A percentile compares a stretch with the other conserved stretches of the same genome.
phyloP scores from a whole-genome alignment of 257 asterid species.

The Solanum sparsipilum region DNA sequence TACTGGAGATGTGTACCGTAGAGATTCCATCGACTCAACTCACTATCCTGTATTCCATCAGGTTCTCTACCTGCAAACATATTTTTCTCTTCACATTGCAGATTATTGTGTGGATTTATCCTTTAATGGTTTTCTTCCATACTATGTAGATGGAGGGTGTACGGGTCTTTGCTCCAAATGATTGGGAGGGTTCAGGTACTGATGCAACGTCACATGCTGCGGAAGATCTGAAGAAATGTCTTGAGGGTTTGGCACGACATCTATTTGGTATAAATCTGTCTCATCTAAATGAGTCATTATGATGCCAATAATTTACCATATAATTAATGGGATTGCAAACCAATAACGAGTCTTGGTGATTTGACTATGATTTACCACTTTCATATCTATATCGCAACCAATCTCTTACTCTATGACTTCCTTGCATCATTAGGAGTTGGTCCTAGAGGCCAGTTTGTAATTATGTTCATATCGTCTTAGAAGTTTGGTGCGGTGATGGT shows the following conservation, averaged over 20 bases:
- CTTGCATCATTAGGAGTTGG: background rate
- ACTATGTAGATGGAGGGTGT: constrained; percentile 87
- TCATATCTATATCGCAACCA: background rate
- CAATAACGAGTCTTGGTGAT: background rate
- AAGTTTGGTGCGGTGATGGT: background rate
- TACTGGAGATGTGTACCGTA: constrained; percentile 91
- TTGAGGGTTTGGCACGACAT: constrained; percentile 84
- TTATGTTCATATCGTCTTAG: background rate
- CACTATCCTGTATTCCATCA: constrained; percentile 99
- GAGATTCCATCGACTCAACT: constrained; percentile 92
- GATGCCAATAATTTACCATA: background rate
- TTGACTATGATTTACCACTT: background rate
- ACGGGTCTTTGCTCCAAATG: constrained; percentile 65
- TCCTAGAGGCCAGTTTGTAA: background rate
- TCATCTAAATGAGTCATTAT: background rate
- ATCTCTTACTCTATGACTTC: background rate
- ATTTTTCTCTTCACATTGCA: background rate
- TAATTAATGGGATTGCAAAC: background rate
- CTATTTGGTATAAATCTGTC: constrained; percentile 44
- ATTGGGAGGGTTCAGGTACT: constrained; percentile 67
- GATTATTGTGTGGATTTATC: background rate
- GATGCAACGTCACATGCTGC: constrained; percentile 78
- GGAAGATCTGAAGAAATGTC: constrained; percentile 84
- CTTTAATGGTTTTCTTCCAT: background rate
- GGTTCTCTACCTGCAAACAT: constrained; percentile 20